These are phyloP conservation scores for Trichophyton rubrum DNA, from an alignment of 2,329 filamentous ascomycete species.

Conservation along the genomic window DNA sequence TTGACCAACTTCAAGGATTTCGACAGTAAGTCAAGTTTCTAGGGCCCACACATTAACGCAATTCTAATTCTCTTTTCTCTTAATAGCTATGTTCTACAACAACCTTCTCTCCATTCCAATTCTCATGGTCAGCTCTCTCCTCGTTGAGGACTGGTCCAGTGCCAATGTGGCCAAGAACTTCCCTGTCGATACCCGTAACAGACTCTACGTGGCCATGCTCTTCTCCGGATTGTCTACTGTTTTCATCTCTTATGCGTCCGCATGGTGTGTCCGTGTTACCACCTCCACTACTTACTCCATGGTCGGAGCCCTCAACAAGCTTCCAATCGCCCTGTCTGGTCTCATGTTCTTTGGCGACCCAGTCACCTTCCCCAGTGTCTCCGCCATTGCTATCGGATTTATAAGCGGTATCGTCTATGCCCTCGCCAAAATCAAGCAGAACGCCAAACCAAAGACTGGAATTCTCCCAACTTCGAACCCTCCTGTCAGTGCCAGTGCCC, in stretches of 20 bases:
- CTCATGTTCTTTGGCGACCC: conserved; percentile 92
- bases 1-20: conserved; percentile 99
- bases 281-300: conserved; percentile 98
- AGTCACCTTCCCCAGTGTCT: conserved; percentile 80
- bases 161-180: conserved; percentile 80
- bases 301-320: conserved; percentile 96
- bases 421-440: conserved; percentile 72
- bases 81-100: conserved; percentile 96
- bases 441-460: conserved; percentile 50
- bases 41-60: neutral
- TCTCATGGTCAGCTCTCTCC: conserved; percentile 64
- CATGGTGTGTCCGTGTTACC: conserved; percentile 96
- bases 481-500: conserved; percentile 76
- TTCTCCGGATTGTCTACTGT: conserved; percentile 87
- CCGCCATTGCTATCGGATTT: conserved; percentile 83
- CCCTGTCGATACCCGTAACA: conserved; percentile 65
- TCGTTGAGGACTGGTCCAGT: conserved; percentile 85
- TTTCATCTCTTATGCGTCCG: conserved; percentile 98
- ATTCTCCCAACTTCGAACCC: conserved; percentile 56
- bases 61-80: neutral
- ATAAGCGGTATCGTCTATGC: conserved; percentile 85
- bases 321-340: conserved; percentile 84
- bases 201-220: conserved; percentile 75
- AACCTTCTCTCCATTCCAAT: conserved; percentile 94
- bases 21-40: conserved; percentile 62